These are phyloP conservation scores for Agarophyton chilense DNA, from an alignment of 23 red algal species.

Conservation along the genomic window DNA sequence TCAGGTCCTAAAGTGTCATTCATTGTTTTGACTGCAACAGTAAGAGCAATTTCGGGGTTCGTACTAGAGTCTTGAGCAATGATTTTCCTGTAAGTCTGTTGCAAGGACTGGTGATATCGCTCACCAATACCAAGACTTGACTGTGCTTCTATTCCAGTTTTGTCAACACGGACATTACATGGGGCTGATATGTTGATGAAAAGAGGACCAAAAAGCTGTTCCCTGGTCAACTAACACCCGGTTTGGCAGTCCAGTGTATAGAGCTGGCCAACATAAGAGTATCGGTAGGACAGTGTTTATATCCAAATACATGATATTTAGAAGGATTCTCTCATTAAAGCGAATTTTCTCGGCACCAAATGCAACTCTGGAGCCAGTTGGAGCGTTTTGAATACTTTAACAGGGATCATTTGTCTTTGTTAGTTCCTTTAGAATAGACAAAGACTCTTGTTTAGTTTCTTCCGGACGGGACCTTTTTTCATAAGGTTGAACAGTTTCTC, in stretches of 20 bases:
- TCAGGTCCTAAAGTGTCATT: constrained; percentile 30
- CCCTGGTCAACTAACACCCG: constrained; percentile 13
- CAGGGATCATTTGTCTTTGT: constrained; percentile 29
- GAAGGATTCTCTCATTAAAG: constrained; percentile 10
- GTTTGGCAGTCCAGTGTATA: constrained; percentile 19
- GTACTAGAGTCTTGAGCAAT: not conserved
- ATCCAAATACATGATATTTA: constrained; percentile 32
- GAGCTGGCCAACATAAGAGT: not conserved
- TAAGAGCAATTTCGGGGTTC: not conserved
- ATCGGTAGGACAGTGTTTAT: not conserved
- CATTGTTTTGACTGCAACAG: constrained; percentile 8
- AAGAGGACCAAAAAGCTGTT: not conserved
- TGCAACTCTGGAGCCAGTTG: not conserved
- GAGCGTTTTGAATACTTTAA: constrained; percentile 28
- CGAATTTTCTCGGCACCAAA: constrained; percentile 17
- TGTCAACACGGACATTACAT: not conserved
- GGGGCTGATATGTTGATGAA: not conserved
- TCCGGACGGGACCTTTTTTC: constrained; percentile 6
- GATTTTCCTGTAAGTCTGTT: not conserved
- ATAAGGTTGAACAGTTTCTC: constrained; percentile 39
- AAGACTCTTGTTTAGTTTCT: constrained; percentile 23
- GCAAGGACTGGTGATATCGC: constrained; percentile 20
- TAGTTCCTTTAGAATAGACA: not conserved
- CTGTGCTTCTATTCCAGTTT: constrained; percentile 40
- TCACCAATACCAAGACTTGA: constrained; percentile 1